Evolutionary conservation across 176 grass and related monocot species (phyloP).

Genomic region (Lolium perenne): DNA sequence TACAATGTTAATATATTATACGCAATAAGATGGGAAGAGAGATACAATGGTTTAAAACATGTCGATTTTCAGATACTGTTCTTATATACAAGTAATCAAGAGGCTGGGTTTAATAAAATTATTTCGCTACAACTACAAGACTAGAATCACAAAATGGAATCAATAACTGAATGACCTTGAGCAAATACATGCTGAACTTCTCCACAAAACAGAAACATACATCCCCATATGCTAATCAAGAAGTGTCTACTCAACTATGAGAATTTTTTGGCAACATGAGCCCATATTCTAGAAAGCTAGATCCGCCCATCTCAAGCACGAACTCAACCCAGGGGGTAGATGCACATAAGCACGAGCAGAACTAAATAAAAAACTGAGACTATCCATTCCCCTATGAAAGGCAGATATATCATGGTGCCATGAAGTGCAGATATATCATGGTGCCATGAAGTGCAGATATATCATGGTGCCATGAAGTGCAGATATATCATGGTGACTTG

Average conservation of each 20-base stretch:
- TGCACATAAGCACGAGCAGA: background rate
- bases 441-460: background rate
- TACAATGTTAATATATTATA: background rate
- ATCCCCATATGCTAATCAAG: background rate
- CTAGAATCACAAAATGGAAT: background rate
- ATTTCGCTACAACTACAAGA: background rate
- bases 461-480: too few relatives aligned
- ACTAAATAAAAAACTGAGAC: background rate
- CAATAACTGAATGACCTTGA: background rate
- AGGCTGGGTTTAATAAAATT: background rate
- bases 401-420: background rate
- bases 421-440: background rate
- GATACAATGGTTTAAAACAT: conserved; percentile 1
- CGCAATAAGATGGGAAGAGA: background rate
- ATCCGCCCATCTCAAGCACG: background rate
- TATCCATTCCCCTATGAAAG: background rate
- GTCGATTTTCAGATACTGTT: background rate
- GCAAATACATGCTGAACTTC: conserved; percentile 21
- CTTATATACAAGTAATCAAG: background rate
- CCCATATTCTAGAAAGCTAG: background rate
- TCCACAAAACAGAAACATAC: background rate
- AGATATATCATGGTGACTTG: background rate
- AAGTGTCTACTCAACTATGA: background rate
- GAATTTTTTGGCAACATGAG: too few relatives aligned
- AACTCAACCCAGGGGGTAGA: background rate